Conservation (phyloP, 352 stramenopile species). For the Phytophthora sansomeana region DNA sequence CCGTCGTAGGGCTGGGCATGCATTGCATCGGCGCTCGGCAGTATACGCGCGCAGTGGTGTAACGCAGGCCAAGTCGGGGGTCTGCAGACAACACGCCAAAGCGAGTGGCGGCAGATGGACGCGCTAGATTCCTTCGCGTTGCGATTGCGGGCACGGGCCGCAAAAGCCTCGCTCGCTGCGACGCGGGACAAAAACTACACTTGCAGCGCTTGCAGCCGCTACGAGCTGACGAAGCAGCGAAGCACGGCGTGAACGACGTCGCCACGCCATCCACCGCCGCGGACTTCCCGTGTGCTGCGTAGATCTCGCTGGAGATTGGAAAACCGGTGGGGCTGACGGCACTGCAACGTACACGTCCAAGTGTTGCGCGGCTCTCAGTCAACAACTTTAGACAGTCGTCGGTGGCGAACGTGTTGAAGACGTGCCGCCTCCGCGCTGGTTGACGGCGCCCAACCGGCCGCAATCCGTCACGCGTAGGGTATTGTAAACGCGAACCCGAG, state of each 20-base stretch:
- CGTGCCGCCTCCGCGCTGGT: no score
- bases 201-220: conserved; percentile 15
- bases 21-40: neutral
- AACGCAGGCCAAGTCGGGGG: conserved; percentile 6
- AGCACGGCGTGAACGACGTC: neutral
- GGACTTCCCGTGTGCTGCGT: neutral
- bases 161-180: conserved; percentile 3
- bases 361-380: conserved; percentile 5
- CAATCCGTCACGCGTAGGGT: no score
- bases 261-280: no score
- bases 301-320: conserved; percentile 16
- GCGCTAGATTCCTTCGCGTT: conserved; percentile 33
- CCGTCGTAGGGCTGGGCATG: conserved; percentile 24
- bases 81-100: conserved; percentile 10
- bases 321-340: conserved; percentile 23
- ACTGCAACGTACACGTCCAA: conserved; percentile 1
- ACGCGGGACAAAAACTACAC: conserved; percentile 21
- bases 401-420: conserved; percentile 1
- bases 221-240: conserved; percentile 23
- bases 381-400: conserved; percentile 13
- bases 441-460: no score
- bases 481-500: no score
- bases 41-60: neutral
- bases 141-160: conserved; percentile 2
- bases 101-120: conserved; percentile 7